Percentiles rank a stretch among this genome's conserved stretches.
Conservation (phyloP, 768 basidiomycete species). For the Dacryopinax primogenitus region DNA sequence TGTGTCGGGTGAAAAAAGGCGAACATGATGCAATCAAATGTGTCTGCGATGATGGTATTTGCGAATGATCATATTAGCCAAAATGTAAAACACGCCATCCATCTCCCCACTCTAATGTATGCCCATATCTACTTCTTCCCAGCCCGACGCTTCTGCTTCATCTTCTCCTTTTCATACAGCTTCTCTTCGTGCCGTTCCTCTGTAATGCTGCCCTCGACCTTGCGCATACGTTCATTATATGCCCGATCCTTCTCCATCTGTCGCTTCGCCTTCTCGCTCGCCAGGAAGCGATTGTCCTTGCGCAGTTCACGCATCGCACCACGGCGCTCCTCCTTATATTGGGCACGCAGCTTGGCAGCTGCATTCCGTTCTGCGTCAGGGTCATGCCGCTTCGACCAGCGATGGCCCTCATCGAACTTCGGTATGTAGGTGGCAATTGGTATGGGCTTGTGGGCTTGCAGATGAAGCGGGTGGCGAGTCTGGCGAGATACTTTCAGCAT, state of each 20-base stretch:
- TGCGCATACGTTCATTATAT: constrained; percentile 75
- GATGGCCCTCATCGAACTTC: constrained; percentile 63
- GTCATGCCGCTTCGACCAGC: constrained; percentile 67
- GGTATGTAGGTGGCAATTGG: constrained; percentile 88
- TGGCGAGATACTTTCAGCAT: constrained; percentile 61
- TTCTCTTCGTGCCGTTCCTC: constrained; percentile 49
- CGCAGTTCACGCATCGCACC: constrained; percentile 92
- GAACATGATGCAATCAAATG: not conserved
- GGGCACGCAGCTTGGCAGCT: constrained; percentile 65
- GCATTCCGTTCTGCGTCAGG: constrained; percentile 88
- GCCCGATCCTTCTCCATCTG: constrained; percentile 70
- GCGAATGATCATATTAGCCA: not conserved
- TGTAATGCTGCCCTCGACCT: constrained; percentile 41
- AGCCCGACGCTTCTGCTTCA: constrained; percentile 58
- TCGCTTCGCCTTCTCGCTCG: constrained; percentile 70
- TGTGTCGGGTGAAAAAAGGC: not conserved
- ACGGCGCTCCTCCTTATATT: constrained; percentile 92
- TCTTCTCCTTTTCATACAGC: constrained; percentile 88
- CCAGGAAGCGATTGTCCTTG: constrained; percentile 90
- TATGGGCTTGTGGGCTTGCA: constrained; percentile 92
- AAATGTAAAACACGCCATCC: constrained; percentile 4
- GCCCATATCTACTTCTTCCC: constrained; percentile 40
- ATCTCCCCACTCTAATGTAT: constrained; percentile 1
- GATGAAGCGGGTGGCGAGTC: constrained; percentile 59
- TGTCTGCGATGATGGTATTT: not conserved